phyloP scores from a whole-genome alignment of 805 yeast species.

The Kurtzmaniella fragi region DNA sequence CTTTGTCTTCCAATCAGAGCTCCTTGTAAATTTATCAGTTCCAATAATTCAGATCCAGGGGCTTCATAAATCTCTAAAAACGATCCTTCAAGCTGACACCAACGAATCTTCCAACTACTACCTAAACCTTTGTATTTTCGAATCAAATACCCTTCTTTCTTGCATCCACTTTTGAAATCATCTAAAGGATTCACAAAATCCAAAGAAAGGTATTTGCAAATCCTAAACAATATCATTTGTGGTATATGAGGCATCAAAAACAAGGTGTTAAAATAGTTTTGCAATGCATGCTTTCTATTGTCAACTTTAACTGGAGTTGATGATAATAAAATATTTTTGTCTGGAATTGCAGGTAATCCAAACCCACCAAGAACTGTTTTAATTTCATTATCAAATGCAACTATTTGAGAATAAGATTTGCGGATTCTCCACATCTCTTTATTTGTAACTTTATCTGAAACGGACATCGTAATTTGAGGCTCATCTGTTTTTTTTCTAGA shows the following conservation, averaged over 20 bases:
- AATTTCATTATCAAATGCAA: slow-evolving; percentile 55
- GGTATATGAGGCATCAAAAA: slow-evolving; percentile 57
- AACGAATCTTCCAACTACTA: slow-evolving; percentile 60
- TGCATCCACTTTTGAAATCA: slow-evolving; percentile 47
- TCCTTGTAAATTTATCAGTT: slow-evolving; percentile 44
- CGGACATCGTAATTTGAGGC: slow-evolving; percentile 55
- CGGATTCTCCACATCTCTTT: slow-evolving; percentile 73
- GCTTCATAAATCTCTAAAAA: slow-evolving; percentile 51
- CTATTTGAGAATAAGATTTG: slow-evolving; percentile 58
- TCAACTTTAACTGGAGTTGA: slow-evolving; percentile 66
- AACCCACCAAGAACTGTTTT: slow-evolving; percentile 47
- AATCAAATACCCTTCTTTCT: slow-evolving; percentile 61
- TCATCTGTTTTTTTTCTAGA: slow-evolving; percentile 47
- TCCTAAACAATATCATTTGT: slow-evolving; percentile 40
- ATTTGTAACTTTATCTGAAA: slow-evolving; percentile 54
- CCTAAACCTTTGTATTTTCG: slow-evolving; percentile 64
- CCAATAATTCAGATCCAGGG: slow-evolving; percentile 51
- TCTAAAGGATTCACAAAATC: slow-evolving; percentile 60
- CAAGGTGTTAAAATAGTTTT: slow-evolving; percentile 54
- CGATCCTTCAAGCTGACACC: slow-evolving; percentile 63
- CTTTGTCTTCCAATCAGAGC: slow-evolving; percentile 55
- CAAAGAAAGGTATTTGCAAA: slow-evolving; percentile 63
- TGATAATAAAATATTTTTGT: slow-evolving; percentile 49
- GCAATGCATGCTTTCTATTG: slow-evolving; percentile 48
- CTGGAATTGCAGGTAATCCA: slow-evolving; percentile 63